Percentiles rank a stretch among this genome's conserved stretches.
Conservation (phyloP, 495 filamentous ascomycete species). For the Aspergillus hancockii region DNA sequence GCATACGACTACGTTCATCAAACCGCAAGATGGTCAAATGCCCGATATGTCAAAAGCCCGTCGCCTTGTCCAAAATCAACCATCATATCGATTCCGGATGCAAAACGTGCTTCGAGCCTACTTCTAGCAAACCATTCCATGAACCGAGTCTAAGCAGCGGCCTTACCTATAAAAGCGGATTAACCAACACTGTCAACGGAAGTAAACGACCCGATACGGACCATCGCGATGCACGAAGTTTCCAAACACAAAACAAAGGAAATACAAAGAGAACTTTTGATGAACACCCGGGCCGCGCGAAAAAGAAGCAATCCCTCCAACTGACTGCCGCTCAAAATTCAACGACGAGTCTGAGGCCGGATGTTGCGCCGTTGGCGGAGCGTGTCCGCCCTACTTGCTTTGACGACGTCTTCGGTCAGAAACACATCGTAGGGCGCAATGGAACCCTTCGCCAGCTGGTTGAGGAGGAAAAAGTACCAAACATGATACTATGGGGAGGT, state of each 20-base stretch:
- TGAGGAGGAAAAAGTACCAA: conserved; percentile 81
- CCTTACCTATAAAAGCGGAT: conserved; percentile 39
- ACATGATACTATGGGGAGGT: conserved; percentile 95
- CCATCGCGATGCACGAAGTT: no score
- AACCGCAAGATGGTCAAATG: conserved; percentile 70
- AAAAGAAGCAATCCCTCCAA: conserved; percentile 53
- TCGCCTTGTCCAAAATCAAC: conserved; percentile 80
- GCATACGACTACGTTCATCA: no score
- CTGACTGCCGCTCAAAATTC: conserved; percentile 56
- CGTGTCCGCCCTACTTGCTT: conserved; percentile 85
- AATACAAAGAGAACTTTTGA: no score
- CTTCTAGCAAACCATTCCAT: conserved; percentile 40
- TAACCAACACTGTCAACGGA: no score
- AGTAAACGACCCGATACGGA: no score
- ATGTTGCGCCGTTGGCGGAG: conserved; percentile 83
- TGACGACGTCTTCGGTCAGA: conserved; percentile 88
- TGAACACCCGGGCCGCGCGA: no score
- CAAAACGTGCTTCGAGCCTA: conserved; percentile 53
- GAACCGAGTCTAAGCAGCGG: conserved; percentile 58
- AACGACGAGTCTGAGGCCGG: conserved; percentile 21
- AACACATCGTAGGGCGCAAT: conserved; percentile 72
- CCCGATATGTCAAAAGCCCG: conserved; percentile 79
- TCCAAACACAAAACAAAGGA: no score
- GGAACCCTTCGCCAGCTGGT: conserved; percentile 87
- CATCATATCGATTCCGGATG: conserved; percentile 88